A percentile compares a stretch with the other conserved stretches of the same genome.
These are phyloP conservation scores for Ascochyta pisi DNA, from an alignment of 2,329 filamentous ascomycete genomes.

Conservation along the genomic window DNA sequence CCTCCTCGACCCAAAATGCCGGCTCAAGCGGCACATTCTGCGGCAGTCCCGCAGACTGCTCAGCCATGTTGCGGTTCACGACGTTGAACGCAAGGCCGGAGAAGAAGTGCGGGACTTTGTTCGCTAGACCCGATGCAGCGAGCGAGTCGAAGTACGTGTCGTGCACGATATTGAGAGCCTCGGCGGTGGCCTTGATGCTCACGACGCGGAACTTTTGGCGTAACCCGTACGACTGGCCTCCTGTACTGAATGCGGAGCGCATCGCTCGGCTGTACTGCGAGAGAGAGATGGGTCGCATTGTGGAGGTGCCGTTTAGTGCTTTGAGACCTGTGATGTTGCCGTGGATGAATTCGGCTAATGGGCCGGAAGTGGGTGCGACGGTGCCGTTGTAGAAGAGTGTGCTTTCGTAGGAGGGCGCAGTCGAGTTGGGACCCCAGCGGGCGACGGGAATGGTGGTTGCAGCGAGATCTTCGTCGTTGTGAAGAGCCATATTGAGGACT, in stretches of 20 bases:
- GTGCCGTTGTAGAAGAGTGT: slow-evolving; percentile 30
- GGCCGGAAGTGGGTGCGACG: slow-evolving; percentile 18
- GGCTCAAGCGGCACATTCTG: slow-evolving; percentile 18
- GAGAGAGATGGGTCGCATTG: slow-evolving; percentile 17
- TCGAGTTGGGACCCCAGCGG: slow-evolving; percentile 22
- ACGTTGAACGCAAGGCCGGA: slow-evolving; percentile 26
- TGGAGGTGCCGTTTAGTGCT: slow-evolving; percentile 19
- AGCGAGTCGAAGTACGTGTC: slow-evolving; percentile 23
- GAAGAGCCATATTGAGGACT: slow-evolving; percentile 21
- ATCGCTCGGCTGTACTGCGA: slow-evolving; percentile 16
- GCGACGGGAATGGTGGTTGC: slow-evolving; percentile 26
- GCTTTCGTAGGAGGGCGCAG: slow-evolving; percentile 23
- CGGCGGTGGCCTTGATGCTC: slow-evolving; percentile 12
- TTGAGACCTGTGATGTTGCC: slow-evolving; percentile 11
- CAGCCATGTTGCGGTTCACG: slow-evolving; percentile 20
- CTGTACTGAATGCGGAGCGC: slow-evolving; percentile 20
- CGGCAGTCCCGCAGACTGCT: slow-evolving; percentile 14
- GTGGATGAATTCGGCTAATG: slow-evolving; percentile 18
- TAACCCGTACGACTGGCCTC: slow-evolving; percentile 20
- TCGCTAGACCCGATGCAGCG: slow-evolving; percentile 11
- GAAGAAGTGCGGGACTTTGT: slow-evolving; percentile 23
- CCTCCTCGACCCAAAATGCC: slow-evolving; percentile 29
- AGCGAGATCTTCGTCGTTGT: slow-evolving; percentile 22
- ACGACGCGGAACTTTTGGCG: slow-evolving; percentile 29
- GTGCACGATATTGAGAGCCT: slow-evolving; percentile 25